A percentile compares a stretch with the other conserved stretches of the same genome.
Conservation (phyloP, 2,329 filamentous ascomycete species). For the Helminthosporium solani region DNA sequence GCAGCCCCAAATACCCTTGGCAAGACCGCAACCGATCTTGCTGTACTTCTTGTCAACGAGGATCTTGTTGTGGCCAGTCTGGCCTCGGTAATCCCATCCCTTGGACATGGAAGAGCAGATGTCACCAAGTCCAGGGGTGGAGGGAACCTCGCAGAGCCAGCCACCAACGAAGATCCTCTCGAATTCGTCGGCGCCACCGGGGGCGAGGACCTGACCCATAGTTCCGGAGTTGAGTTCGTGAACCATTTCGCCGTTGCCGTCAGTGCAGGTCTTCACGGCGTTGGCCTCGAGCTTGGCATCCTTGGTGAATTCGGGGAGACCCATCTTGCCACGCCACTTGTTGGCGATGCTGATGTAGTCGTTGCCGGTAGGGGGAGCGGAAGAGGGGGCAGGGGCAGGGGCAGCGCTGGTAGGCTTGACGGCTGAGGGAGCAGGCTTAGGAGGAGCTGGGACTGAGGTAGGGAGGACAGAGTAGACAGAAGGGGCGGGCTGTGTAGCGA, state of each 20-base stretch:
- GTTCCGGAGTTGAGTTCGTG: slow-evolving; percentile 34
- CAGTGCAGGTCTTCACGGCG: slow-evolving; percentile 22
- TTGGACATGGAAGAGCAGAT: slow-evolving; percentile 24
- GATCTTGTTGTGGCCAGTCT: slow-evolving; percentile 37
- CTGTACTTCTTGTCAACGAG: slow-evolving; percentile 24
- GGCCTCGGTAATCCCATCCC: slow-evolving; percentile 33
- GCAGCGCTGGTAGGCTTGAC: neutral
- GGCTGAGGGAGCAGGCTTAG: neutral
- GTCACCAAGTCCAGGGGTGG: slow-evolving; percentile 25
- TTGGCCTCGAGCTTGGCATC: slow-evolving; percentile 28
- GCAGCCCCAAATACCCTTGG: slow-evolving; percentile 33
- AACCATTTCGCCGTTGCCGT: slow-evolving; percentile 31
- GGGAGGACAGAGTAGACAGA: neutral
- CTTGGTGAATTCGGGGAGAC: slow-evolving; percentile 18
- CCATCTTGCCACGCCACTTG: slow-evolving; percentile 32
- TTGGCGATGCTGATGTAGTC: slow-evolving; percentile 30
- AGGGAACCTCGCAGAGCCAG: slow-evolving; percentile 39
- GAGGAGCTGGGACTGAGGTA: slow-evolving; percentile 3
- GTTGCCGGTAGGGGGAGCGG: slow-evolving; percentile 10
- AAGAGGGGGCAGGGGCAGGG: slow-evolving; percentile 10
- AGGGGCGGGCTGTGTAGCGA: slow-evolving; percentile 4
- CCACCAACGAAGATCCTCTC: slow-evolving; percentile 34
- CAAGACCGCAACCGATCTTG: slow-evolving; percentile 31
- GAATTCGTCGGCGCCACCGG: slow-evolving; percentile 29
- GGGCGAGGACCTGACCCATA: slow-evolving; percentile 27